These are phyloP conservation scores for Cryptosporidium tyzzeri DNA, from an alignment of 169 alveolate species.

Conservation along the genomic window DNA sequence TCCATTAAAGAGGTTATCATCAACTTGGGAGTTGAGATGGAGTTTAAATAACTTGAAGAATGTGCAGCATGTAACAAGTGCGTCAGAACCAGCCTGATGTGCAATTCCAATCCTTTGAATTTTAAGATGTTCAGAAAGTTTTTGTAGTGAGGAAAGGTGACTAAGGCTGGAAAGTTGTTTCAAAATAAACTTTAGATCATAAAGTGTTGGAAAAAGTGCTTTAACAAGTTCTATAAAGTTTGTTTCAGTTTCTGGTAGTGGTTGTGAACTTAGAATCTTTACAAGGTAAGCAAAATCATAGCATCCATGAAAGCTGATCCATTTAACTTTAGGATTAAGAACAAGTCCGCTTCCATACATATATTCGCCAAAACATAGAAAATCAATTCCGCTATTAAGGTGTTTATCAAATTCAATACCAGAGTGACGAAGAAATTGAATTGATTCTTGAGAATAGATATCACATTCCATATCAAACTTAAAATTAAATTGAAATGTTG, in stretches of 20 bases:
- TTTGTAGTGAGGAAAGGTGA: conserved; percentile 78
- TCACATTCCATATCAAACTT: conserved; percentile 93
- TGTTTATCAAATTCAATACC: conserved; percentile 97
- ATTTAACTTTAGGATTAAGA: conserved; percentile 95
- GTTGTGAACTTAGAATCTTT: conserved; percentile 89
- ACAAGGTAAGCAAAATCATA: conserved; percentile 97
- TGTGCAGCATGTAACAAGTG: conserved; percentile 94
- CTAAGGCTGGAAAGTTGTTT: conserved; percentile 84
- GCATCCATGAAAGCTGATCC: conserved; percentile 98
- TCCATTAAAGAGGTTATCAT: conserved; percentile 47
- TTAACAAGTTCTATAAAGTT: conserved; percentile 90
- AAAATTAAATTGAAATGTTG: conserved; percentile 98
- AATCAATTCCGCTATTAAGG: conserved; percentile 92
- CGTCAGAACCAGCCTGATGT: conserved; percentile 99
- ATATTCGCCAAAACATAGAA: conserved; percentile 94
- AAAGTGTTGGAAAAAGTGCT: conserved; percentile 94
- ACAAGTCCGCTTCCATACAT: conserved; percentile 94
- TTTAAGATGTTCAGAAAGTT: conserved; percentile 80
- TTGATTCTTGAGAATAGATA: conserved; percentile 92
- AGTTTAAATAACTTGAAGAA: conserved; percentile 89
- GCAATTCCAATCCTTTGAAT: conserved; percentile 95
- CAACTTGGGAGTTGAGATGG: conserved; percentile 34
- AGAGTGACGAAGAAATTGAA: conserved; percentile 92
- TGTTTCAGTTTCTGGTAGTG: conserved; percentile 93
- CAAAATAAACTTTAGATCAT: conserved; percentile 93